Evolutionary conservation across 805 yeast genomes (phyloP), one percentile per base, ranked within the genome.

Genomic region (Pichia paraexigua): DNA sequence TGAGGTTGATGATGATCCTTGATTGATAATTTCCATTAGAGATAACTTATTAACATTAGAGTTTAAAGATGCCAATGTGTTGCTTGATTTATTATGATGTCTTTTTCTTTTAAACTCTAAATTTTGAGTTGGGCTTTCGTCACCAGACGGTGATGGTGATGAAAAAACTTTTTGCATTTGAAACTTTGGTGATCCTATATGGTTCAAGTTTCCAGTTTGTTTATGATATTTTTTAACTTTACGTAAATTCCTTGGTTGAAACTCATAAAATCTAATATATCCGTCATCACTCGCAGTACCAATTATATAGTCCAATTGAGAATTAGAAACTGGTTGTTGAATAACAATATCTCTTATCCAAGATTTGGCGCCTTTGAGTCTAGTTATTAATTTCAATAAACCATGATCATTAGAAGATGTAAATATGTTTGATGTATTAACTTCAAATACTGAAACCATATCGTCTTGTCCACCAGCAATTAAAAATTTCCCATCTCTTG

Each of bases 251-350:
- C 71, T 63, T 3, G 80, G 81, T 15, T 73, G 69, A 53, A 80
- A 77, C 54, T 80, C 84, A 77, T 82, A 80, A 39, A 78, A 65
- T 20, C 74, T 57, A 9, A 80, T 58, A 24, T 67, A 65, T 3
- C 82, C 80, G 56, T 80, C 85, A 51, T 79, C 82, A 11, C 82
- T 82, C 20, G 74, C 80, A 13, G 78, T 67, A 5, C 79, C 80
- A 10, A 80, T 64, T 32, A 82, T 63, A 58, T 79, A 79, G 21
- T 64, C 61, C 2, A 69, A 60, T 1, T 71, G 66, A 24, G 56
- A 50, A 4, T 61, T 53, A 1, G 68, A 56, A 45, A 67, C 63
- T 56, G 59, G 67, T 17, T 69, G 65, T 55, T 78, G 82, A 54
- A 79, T 71, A 22, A 66, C 61, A 15, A 80, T 69, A 6, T 67